Conservation (phyloP, 139 green algal species). For the Tetraselmis striata region DNA sequence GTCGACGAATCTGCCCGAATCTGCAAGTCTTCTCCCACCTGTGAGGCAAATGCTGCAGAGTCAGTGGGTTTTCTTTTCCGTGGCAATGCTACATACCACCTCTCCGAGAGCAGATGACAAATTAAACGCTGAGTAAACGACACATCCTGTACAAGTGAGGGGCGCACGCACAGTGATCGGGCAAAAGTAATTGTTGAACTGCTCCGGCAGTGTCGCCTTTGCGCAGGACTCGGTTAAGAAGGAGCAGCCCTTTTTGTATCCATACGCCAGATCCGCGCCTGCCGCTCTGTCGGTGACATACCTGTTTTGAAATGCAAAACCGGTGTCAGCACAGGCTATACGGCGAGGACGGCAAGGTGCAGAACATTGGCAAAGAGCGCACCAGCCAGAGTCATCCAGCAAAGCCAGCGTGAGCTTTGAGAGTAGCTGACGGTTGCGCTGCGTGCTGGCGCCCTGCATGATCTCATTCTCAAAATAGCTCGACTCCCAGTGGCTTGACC, state of each 20-base stretch:
- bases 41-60: too few relatives aligned
- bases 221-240: slow-evolving; percentile 4
- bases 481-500: slow-evolving; percentile 8
- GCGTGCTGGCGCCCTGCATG: not conserved
- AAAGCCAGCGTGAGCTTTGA: slow-evolving; percentile 7
- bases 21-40: not conserved
- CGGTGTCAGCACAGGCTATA: too few relatives aligned
- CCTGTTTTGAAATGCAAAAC: too few relatives aligned
- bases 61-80: too few relatives aligned
- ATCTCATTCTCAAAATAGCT: slow-evolving; percentile 2
- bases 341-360: too few relatives aligned
- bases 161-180: not conserved
- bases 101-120: too few relatives aligned
- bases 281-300: not conserved
- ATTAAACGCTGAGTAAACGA: too few relatives aligned
- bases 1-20: not conserved
- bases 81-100: too few relatives aligned
- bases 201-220: not conserved
- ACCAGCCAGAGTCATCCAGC: slow-evolving; percentile 4
- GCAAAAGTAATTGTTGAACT: not conserved
- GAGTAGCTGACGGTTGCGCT: not conserved
- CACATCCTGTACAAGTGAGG: too few relatives aligned
- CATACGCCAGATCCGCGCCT: not conserved
- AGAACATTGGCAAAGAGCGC: too few relatives aligned
- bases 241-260: slow-evolving; percentile 2